Evolutionary conservation across 2,329 filamentous ascomycete species (phyloP).

Genomic region (Biscogniauxia sp.): DNA sequence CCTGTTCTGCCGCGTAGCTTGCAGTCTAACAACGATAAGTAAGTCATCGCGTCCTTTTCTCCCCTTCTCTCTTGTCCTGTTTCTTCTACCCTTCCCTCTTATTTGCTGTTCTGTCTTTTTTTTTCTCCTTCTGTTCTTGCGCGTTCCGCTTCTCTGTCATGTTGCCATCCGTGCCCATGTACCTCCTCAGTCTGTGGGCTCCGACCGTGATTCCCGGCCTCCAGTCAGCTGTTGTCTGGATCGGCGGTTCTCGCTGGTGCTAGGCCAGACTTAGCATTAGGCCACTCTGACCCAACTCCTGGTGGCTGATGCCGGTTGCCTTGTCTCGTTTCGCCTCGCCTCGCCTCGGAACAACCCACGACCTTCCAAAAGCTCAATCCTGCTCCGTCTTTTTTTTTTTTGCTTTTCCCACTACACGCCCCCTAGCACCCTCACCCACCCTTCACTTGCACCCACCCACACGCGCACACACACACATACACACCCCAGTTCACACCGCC

Average conservation of each 20-base stretch:
- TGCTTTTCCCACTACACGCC: conserved; percentile 15
- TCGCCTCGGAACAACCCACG: conserved; percentile 27
- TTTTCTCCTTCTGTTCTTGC: conserved; percentile 4
- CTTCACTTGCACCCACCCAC: neutral
- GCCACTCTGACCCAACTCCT: neutral
- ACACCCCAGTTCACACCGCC: neutral
- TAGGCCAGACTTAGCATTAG: neutral
- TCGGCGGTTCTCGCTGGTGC: neutral
- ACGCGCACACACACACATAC: too few species aligned
- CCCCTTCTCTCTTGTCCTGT: conserved; percentile 5
- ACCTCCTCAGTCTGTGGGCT: neutral
- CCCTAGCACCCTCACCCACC: neutral
- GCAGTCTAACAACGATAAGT: conserved; percentile 53
- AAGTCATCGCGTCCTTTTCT: conserved; percentile 34
- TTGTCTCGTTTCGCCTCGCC: conserved; percentile 23
- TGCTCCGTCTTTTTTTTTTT: conserved; percentile 9
- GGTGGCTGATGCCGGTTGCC: conserved; percentile 24
- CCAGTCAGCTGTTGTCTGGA: neutral
- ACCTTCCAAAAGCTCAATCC: conserved; percentile 11
- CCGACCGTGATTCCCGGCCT: neutral
- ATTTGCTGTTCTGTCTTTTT: neutral
- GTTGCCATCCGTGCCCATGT: neutral
- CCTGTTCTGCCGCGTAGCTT: conserved; percentile 44
- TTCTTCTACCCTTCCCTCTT: conserved; percentile 4
- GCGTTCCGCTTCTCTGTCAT: conserved; percentile 4